Percentiles rank a stretch among this genome's conserved stretches.
phyloP scores from a whole-genome alignment of 1,284 basidiomycete species.

The Tilletiaria anomala region DNA sequence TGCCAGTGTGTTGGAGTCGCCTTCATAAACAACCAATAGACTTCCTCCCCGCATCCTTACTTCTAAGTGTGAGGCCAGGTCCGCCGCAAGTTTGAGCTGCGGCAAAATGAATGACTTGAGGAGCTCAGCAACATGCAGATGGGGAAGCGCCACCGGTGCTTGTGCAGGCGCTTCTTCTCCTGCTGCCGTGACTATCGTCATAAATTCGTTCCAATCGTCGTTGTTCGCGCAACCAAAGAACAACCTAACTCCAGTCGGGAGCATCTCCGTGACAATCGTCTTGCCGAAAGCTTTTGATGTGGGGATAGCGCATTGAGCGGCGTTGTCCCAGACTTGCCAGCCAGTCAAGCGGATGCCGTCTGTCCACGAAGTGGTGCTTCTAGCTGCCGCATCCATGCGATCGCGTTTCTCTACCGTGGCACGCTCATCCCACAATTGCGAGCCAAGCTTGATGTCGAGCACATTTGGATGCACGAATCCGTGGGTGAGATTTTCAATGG shows the following conservation, averaged over 20 bases:
- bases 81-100: slow-evolving; percentile 44
- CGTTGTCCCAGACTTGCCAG: slow-evolving; percentile 53
- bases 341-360: slow-evolving; percentile 73
- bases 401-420: slow-evolving; percentile 61
- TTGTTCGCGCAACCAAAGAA: slow-evolving; percentile 54
- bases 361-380: slow-evolving; percentile 55
- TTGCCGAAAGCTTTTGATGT: slow-evolving; percentile 69
- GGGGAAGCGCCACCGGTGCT: slow-evolving; percentile 22
- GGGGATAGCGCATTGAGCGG: slow-evolving; percentile 51
- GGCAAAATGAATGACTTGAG: too few species aligned
- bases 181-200: neutral
- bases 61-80: slow-evolving; percentile 49
- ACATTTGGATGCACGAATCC: slow-evolving; percentile 66
- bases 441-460: slow-evolving; percentile 82
- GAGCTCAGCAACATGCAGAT: slow-evolving; percentile 48
- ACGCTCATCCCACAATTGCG: slow-evolving; percentile 56
- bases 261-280: slow-evolving; percentile 51
- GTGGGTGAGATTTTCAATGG: slow-evolving; percentile 68
- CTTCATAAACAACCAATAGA: slow-evolving; percentile 72
- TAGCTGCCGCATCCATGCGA: slow-evolving; percentile 61
- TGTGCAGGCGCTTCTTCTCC: neutral
- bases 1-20: slow-evolving; percentile 46
- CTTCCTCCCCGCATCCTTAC: slow-evolving; percentile 69
- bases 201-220: slow-evolving; percentile 6
- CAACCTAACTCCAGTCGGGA: slow-evolving; percentile 57